Percentiles rank a stretch among this genome's conserved stretches.
phyloP scores from a whole-genome alignment of 2,329 filamentous ascomycete genomes.

The Ophiosphaerella herpotricha region DNA sequence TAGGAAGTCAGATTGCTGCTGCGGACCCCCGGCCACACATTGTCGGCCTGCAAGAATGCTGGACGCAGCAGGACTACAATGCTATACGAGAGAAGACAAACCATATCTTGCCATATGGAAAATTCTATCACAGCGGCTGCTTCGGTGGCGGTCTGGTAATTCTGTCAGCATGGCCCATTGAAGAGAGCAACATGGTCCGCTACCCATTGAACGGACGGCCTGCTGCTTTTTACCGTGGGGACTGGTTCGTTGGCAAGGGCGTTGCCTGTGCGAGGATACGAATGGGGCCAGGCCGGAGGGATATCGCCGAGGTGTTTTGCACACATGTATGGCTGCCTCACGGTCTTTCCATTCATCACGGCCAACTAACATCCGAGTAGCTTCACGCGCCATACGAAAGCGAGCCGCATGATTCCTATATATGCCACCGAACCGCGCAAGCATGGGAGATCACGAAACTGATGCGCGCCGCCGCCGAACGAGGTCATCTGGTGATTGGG shows the following conservation, averaged over 20 bases:
- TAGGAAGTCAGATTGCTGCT: slow-evolving; percentile 76
- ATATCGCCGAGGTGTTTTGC: slow-evolving; percentile 86
- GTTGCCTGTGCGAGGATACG: slow-evolving; percentile 82
- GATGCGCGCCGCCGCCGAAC: slow-evolving; percentile 77
- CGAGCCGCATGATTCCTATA: slow-evolving; percentile 80
- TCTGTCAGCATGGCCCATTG: slow-evolving; percentile 88
- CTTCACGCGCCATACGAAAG: slow-evolving; percentile 85
- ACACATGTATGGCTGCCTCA: slow-evolving; percentile 67
- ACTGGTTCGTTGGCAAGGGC: slow-evolving; percentile 97
- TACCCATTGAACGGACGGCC: slow-evolving; percentile 94
- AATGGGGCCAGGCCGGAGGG: slow-evolving; percentile 65
- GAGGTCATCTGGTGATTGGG: slow-evolving; percentile 81
- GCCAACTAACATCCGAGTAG: slow-evolving; percentile 51
- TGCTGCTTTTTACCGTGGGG: slow-evolving; percentile 89
- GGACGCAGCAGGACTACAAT: slow-evolving; percentile 82
- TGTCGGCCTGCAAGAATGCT: slow-evolving; percentile 94
- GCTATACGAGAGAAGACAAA: slow-evolving; percentile 75
- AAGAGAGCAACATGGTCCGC: slow-evolving; percentile 80
- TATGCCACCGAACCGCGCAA: slow-evolving; percentile 88
- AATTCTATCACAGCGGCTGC: slow-evolving; percentile 89
- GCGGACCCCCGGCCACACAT: slow-evolving; percentile 75
- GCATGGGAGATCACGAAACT: slow-evolving; percentile 94
- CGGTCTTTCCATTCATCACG: background rate
- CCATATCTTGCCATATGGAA: slow-evolving; percentile 80
- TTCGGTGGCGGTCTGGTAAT: slow-evolving; percentile 91